phyloP scores from a whole-genome alignment of 768 basidiomycete species.

The Tylopilus intermedius region DNA sequence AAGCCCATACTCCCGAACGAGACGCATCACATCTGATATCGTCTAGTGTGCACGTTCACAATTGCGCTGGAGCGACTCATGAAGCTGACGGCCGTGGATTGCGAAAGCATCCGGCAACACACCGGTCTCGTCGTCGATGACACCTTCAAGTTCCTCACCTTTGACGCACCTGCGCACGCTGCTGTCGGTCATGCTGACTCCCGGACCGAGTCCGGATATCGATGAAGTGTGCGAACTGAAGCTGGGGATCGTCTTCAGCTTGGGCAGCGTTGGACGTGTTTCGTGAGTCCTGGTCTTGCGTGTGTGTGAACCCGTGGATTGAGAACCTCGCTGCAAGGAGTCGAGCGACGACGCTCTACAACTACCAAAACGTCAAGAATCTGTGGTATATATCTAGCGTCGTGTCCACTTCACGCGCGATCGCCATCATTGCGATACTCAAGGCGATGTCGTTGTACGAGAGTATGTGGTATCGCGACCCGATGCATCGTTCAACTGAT shows the following conservation, averaged over 20 bases:
- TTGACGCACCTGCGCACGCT: conserved; percentile 55
- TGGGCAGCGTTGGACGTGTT: conserved; percentile 40
- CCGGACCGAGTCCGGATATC: conserved; percentile 62
- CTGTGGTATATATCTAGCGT: conserved; percentile 72
- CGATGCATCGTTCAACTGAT: not conserved
- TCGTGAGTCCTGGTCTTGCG: conserved; percentile 36
- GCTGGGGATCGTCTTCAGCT: conserved; percentile 44
- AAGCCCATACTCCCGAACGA: conserved; percentile 13
- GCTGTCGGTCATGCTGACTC: conserved; percentile 62
- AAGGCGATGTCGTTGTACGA: conserved; percentile 68
- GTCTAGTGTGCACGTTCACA: conserved; percentile 44
- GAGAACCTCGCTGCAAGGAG: conserved; percentile 5
- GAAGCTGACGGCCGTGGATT: conserved; percentile 41
- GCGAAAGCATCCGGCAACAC: conserved; percentile 49
- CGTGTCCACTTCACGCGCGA: conserved; percentile 63
- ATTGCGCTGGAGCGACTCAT: conserved; percentile 52
- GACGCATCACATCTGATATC: conserved; percentile 19
- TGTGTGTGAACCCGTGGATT: not conserved
- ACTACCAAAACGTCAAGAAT: conserved; percentile 33
- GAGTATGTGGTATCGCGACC: conserved; percentile 36
- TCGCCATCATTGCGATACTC: conserved; percentile 64
- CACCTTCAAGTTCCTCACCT: conserved; percentile 36
- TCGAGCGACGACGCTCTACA: conserved; percentile 41
- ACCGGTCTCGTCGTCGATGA: conserved; percentile 36
- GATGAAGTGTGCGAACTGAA: conserved; percentile 62